phyloP scores from a whole-genome alignment of 352 stramenopile species.

The Poterioochromonas sp. region DNA sequence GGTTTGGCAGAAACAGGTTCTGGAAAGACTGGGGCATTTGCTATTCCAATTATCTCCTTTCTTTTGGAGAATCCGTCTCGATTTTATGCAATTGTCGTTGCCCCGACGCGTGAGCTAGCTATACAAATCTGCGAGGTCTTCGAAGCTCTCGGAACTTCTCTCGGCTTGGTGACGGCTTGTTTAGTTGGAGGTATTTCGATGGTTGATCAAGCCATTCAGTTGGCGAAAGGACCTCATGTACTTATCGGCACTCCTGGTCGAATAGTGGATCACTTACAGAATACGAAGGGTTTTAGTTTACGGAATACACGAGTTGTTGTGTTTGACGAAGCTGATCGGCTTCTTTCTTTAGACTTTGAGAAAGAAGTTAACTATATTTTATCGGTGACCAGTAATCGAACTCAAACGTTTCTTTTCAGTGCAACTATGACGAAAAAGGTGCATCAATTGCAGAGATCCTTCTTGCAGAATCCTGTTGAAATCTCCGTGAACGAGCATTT shows the following conservation, averaged over 20 bases:
- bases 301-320: constrained; percentile 77
- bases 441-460: constrained; percentile 91
- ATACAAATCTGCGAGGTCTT: constrained; percentile 92
- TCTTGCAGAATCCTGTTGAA: constrained; percentile 87
- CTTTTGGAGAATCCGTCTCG: constrained; percentile 76
- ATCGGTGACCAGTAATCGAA: constrained; percentile 76
- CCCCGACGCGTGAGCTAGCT: constrained; percentile 83
- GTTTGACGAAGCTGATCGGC: constrained; percentile 85
- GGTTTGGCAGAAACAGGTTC: constrained; percentile 86
- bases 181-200: constrained; percentile 93
- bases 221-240: constrained; percentile 90
- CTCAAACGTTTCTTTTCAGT: constrained; percentile 95
- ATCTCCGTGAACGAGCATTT: constrained; percentile 96
- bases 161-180: constrained; percentile 73
- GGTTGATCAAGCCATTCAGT: constrained; percentile 84
- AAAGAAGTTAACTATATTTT: constrained; percentile 95
- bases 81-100: constrained; percentile 74
- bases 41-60: constrained; percentile 80
- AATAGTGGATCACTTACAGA: constrained; percentile 85
- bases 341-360: constrained; percentile 90
- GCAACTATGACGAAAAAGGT: constrained; percentile 99
- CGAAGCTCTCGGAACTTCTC: constrained; percentile 72
- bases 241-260: constrained; percentile 83
- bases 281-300: constrained; percentile 88
- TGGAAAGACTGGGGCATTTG: constrained; percentile 87